Base-by-base conservation (phyloP, 345 rosid species). In the Salix dunnii region DNA sequence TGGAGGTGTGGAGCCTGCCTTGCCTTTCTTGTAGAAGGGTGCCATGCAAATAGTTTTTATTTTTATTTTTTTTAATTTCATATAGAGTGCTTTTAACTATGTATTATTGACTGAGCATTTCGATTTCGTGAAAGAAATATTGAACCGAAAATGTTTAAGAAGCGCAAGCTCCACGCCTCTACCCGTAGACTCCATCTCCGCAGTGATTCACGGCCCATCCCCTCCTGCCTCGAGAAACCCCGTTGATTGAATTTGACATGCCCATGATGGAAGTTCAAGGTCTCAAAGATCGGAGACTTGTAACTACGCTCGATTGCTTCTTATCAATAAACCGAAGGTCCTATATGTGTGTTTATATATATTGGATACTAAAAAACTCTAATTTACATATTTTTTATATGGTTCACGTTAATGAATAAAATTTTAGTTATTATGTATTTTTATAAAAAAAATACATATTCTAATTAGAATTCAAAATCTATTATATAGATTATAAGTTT, bases 341-440 rank as follows among this genome's bases (percentile, higher is more conserved):
- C 11, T 6, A 36, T 38, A 36, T 36, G 6, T 36, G 6, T 38
- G 1, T 36, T 6, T 36, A 6, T 36, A 36, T 31, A 33, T 5
- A 33, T 33, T 33, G 5, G 4, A 31, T 31, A 31, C 33, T 1
- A 33, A 0, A 0, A 33, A 33, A 33, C 36, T 33, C 0, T 4
- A 33, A 33, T 33, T 33, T 1, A n/a, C n/a, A n/a, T n/a, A n/a
- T n/a, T n/a, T 0, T 33, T 33, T 33, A 33, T 33, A 0, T 33
- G 0, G 1, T 33, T 0, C 0, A 33, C 0, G 0, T 33, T 4
- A 33, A 0, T 0, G 0, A 33, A 5, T 33, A 33, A 33, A 33
- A 33, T 0, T 33, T 33, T 33, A 4, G 0, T 33, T 33, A 6
- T 5, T 33, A 0, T 33, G 5, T 0, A 33, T 33, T 33, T 33